Percentiles rank a stretch among this genome's conserved stretches.
Conservation (phyloP, 2,329 filamentous ascomycete genomes). For the Epichloe gansuensis region DNA sequence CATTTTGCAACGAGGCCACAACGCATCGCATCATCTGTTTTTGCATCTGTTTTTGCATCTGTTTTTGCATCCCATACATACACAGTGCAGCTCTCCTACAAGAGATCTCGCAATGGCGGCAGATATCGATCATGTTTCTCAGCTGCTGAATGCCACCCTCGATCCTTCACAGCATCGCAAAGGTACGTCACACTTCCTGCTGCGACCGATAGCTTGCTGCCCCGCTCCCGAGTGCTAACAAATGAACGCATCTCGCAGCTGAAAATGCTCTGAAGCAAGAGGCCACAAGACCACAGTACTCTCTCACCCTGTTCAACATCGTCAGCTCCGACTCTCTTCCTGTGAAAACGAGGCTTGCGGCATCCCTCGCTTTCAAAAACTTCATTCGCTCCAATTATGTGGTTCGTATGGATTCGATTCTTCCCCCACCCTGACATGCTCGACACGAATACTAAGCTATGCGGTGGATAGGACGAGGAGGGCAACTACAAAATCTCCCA, state of each 20-base stretch:
- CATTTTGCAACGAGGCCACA: conserved; percentile 7
- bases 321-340: conserved; percentile 64
- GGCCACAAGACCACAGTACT: conserved; percentile 77
- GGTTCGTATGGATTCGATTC: conserved; percentile 30
- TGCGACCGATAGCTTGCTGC: conserved; percentile 9
- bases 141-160: conserved; percentile 81
- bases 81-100: conserved; percentile 10
- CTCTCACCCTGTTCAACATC: conserved; percentile 77
- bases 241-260: conserved; percentile 41
- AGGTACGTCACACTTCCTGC: conserved; percentile 42
- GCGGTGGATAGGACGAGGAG: conserved; percentile 59
- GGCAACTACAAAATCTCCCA: conserved; percentile 78
- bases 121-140: conserved; percentile 50
- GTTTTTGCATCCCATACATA: conserved; percentile 5
- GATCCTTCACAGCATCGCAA: conserved; percentile 80
- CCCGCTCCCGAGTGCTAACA: conserved; percentile 22
- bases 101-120: conserved; percentile 37
- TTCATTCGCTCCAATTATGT: conserved; percentile 92
- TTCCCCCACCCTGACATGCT: conserved; percentile 1
- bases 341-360: conserved; percentile 68
- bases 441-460: conserved; percentile 9
- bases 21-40: not conserved
- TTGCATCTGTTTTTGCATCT: not conserved
- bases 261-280: conserved; percentile 68
- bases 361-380: conserved; percentile 95